Base-by-base conservation (phyloP, 108 stramenopile species). In the Conticribra weissflogii region DNA sequence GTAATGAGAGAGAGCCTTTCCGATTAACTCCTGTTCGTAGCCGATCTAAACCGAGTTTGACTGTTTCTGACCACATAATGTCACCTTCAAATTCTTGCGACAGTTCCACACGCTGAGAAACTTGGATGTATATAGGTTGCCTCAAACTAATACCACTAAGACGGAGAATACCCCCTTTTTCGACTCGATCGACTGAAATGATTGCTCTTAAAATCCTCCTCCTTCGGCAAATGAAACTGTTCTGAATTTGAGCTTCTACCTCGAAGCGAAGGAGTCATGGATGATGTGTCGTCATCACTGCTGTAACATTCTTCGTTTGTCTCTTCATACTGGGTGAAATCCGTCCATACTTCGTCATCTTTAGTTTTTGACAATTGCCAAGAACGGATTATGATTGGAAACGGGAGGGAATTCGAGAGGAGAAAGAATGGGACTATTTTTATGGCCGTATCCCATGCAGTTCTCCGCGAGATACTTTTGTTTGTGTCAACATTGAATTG, bases 391-490 rank as follows among this genome's bases (percentile, higher is more conserved):
- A 44, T 24, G 22, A 79, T 57, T 16, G 54, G 54, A 41, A 79
- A 79, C 17, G 73, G 78, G 53, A 79, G 66, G 1, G 73, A 68
- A 29, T 79, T 79, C 27, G 56, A 58, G 2, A 68, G 22, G 18
- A 79, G 54, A 57, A 79, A 74, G 32, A 48, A 69, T 8, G 78
- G 78, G 0, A 79, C 67, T 17, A 79, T 52, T 18, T 33, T 33
- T 55, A 79, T 79, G 0, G 67, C 70, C 33, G 68, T 46, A 49
- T 79, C 78, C 78, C 78, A 79, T 27, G 78, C 72, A 48, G 78
- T 79, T 36, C 71, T 28, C n/a, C 30, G 61, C 55, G 34, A 4
- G 3, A 52, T 66, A 18, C 17, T 32, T 15, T 36, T 69, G 22
- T 69, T 48, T 4, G 47, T 29, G 27, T 54, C 74, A 24, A 34